A percentile compares a stretch with the other conserved stretches of the same genome.
These are phyloP conservation scores for Puccinia polysora DNA, from an alignment of 1,284 basidiomycete genomes.

Conservation along the genomic window DNA sequence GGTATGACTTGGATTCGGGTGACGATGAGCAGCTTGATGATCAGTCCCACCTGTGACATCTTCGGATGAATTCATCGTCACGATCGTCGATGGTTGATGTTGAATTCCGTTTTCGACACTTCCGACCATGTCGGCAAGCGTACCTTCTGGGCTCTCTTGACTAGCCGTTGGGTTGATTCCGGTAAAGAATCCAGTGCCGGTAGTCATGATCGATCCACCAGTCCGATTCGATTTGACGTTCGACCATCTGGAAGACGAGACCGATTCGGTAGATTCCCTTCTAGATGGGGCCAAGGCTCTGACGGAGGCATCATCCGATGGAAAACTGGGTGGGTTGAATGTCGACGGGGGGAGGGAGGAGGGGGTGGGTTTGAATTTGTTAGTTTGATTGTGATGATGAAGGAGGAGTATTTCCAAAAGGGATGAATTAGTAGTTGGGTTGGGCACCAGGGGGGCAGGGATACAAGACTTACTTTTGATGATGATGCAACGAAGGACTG, in stretches of 20 bases:
- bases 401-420: neutral
- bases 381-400: neutral
- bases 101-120: too few relatives aligned
- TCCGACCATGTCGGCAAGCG: too few relatives aligned
- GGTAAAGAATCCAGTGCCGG: conserved; percentile 14
- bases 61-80: too few relatives aligned
- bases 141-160: too few relatives aligned
- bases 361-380: too few relatives aligned
- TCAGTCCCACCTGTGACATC: too few relatives aligned
- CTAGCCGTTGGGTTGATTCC: too few relatives aligned
- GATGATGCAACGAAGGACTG: conserved; percentile 28
- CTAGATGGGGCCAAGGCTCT: conserved; percentile 37
- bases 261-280: conserved; percentile 38
- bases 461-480: conserved; percentile 30
- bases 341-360: too few relatives aligned
- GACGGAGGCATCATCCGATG: conserved; percentile 36
- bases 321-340: conserved; percentile 12
- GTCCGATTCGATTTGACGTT: conserved; percentile 14
- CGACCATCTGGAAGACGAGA: conserved; percentile 41
- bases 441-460: neutral
- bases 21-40: too few relatives aligned
- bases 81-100: too few relatives aligned
- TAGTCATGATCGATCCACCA: conserved; percentile 8
- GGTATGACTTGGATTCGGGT: too few relatives aligned
- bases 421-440: neutral